Percentiles rank a stretch among this genome's conserved stretches.
Conservation (phyloP, 106 monocot genomes). For the Amphibolis antarctica region DNA sequence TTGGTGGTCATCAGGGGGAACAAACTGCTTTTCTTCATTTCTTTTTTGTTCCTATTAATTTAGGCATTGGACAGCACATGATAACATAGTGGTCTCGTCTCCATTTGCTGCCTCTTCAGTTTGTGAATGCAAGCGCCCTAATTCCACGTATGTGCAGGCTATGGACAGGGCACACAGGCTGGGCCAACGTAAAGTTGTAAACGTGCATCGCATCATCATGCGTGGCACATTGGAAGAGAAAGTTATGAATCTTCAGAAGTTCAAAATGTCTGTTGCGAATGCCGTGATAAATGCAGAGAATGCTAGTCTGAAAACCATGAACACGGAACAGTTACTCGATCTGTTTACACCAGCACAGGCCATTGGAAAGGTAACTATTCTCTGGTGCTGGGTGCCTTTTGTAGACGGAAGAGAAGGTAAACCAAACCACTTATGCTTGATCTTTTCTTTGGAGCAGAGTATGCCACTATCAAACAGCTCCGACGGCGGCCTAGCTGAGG, state of each 20-base stretch:
- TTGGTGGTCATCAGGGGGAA: too few species aligned
- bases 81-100: too few species aligned
- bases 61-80: too few species aligned
- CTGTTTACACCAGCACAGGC: constrained; percentile 54
- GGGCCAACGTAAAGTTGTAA: constrained; percentile 92
- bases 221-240: constrained; percentile 95
- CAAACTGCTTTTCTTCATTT: too few species aligned
- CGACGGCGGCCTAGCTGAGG: constrained; percentile 20
- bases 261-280: constrained; percentile 86
- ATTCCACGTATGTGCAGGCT: constrained; percentile 37
- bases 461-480: constrained; percentile 16
- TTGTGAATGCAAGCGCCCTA: not conserved
- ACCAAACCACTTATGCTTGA: not conserved
- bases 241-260: constrained; percentile 89
- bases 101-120: too few species aligned
- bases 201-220: constrained; percentile 97
- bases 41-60: too few species aligned
- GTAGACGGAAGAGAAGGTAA: not conserved
- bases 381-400: not conserved
- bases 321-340: constrained; percentile 89
- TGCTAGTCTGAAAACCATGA: constrained; percentile 93
- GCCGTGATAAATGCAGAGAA: constrained; percentile 86
- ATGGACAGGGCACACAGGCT: constrained; percentile 95
- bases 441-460: constrained; percentile 22
- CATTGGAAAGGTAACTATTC: constrained; percentile 36